A percentile compares a stretch with the other conserved stretches of the same genome.
Evolutionary conservation across 2,329 filamentous ascomycete genomes (phyloP).

Genomic region (Fusarium coffeatum): DNA sequence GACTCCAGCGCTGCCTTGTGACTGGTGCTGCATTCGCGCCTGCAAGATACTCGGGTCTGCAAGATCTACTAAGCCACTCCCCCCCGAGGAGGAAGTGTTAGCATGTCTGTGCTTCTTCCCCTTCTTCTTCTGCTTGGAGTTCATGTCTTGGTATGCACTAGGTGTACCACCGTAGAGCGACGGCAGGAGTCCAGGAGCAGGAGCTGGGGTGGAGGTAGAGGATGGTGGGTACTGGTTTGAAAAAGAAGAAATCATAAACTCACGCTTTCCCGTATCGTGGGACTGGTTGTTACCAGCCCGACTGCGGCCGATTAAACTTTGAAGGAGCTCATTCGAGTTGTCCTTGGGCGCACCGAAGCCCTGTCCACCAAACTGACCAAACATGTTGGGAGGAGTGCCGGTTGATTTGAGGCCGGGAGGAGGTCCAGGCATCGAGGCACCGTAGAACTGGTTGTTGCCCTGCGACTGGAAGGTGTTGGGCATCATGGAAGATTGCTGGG

Average conservation of each 20-base stretch:
- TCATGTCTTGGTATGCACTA: constrained; percentile 89
- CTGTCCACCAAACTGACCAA: constrained; percentile 85
- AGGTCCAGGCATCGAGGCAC: constrained; percentile 87
- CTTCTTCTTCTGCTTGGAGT: constrained; percentile 99
- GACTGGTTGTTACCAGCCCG: constrained; percentile 75
- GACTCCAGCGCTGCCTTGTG: constrained; percentile 83
- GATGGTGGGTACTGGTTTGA: constrained; percentile 87
- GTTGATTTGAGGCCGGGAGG: constrained; percentile 96
- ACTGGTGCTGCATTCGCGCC: constrained; percentile 92
- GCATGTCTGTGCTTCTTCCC: constrained; percentile 99
- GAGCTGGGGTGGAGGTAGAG: constrained; percentile 83
- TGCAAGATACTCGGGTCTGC: constrained; percentile 99
- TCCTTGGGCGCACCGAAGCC: constrained; percentile 81
- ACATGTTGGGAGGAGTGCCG: constrained; percentile 94
- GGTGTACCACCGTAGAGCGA: constrained; percentile 90
- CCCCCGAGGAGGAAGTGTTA: constrained; percentile 99
- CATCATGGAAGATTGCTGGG: constrained; percentile 89
- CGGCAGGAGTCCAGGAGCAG: constrained; percentile 90
- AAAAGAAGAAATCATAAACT: constrained; percentile 96
- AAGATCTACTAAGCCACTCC: constrained; percentile 99
- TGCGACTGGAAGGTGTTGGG: constrained; percentile 71
- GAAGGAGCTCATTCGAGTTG: constrained; percentile 72
- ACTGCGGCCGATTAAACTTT: constrained; percentile 81
- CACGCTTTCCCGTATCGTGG: constrained; percentile 94
- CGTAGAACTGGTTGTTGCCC: constrained; percentile 78